Evolutionary conservation across 2,329 filamentous ascomycete species (phyloP).

Genomic region (Penicillium sp.): DNA sequence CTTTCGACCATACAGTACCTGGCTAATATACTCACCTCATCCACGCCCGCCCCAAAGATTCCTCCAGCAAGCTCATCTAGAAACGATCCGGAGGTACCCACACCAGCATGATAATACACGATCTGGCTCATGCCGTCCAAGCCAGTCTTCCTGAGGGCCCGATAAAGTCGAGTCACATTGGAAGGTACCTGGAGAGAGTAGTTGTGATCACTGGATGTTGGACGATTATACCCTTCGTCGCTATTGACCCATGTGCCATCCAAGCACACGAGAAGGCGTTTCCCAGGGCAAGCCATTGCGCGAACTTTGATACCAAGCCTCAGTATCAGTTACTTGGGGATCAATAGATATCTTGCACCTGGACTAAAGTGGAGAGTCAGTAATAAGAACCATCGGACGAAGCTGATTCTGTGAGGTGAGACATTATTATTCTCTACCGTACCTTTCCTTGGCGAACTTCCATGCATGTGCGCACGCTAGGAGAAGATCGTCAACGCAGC

Average conservation of each 20-base stretch:
- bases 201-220: constrained; percentile 11
- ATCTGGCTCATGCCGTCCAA: constrained; percentile 11
- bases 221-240: constrained; percentile 14
- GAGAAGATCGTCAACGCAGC: too few relatives aligned
- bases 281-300: constrained; percentile 9
- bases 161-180: constrained; percentile 16
- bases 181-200: constrained; percentile 12
- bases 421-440: neutral
- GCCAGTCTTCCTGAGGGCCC: constrained; percentile 11
- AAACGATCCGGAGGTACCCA: constrained; percentile 12
- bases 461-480: too few relatives aligned
- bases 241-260: constrained; percentile 19
- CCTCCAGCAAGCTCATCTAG: constrained; percentile 13
- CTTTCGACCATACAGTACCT: neutral
- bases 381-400: too few relatives aligned
- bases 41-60: constrained; percentile 13
- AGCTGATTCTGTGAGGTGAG: too few relatives aligned
- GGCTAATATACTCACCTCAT: constrained; percentile 8
- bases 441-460: too few relatives aligned
- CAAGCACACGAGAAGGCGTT: constrained; percentile 15
- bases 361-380: too few relatives aligned
- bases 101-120: constrained; percentile 15
- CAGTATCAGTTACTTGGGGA: too few relatives aligned
- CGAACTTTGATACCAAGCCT: neutral
- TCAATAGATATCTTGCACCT: too few relatives aligned